Evolutionary conservation across 805 yeast genomes (phyloP), one percentile per base, ranked within the genome.

Genomic region (Wickerhamomyces canadensis): DNA sequence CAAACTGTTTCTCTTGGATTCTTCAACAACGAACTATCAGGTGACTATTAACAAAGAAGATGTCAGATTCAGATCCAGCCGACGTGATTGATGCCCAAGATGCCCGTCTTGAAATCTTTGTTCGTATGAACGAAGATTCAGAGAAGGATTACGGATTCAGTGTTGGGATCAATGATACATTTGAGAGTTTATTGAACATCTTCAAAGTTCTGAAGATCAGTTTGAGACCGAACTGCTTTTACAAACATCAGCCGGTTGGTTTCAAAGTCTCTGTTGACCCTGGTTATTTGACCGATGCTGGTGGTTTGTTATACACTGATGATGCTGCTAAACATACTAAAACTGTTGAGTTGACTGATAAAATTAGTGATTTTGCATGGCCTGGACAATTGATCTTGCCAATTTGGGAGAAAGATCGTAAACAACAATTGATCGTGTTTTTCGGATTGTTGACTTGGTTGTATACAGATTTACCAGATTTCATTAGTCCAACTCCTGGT

Each of bases 71-170:
- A 27, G 46, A 41, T 25, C 43, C 44, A 18, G 46, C 43, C 4
- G 49, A 50, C 35, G 47, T 47, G 10, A 32, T 41, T 10, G 54
- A 50, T 13, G 54, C 45, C 4, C 41, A 48, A 22, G 55, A 52
- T 30, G 54, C 58, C 15, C 46, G 50, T 22, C 34, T 54, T 12
- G 59, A 54, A 36, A 35, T 54, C n/a, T 54, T 47, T 64, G 61
- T 93, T 46, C 82, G 98, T 42, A 78, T 91, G 72, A 87, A 85
- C 57, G 82, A 76, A 41, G 96, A 89, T 54, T 60, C 65, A 34
- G 96, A 87, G 52, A 83, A 83, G 58, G 98, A 91, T 58, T 89
- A 87, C 62, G 85, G 96, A 51, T 86, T 91, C 65, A 80, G 76
- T 47, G 75, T 88, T n/a, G 68, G 72, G 18, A 62, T 75, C 15